phyloP scores from a whole-genome alignment of 2,329 filamentous ascomycete genomes.

The Colletotrichum camelliae region DNA sequence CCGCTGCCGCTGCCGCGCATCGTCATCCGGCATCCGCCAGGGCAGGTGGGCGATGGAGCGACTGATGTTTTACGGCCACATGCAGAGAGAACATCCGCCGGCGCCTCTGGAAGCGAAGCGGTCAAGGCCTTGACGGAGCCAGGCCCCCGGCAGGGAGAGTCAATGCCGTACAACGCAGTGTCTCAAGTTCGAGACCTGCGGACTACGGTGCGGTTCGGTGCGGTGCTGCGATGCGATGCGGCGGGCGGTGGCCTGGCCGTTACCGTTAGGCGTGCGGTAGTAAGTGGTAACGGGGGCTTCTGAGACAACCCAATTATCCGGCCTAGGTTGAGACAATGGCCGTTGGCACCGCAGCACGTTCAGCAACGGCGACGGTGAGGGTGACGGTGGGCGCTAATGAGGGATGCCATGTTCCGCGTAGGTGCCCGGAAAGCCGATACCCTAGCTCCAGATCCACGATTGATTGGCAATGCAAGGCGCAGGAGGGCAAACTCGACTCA shows the following conservation, averaged over 20 bases:
- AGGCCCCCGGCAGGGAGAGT: constrained; percentile 1
- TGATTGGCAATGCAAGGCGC: not conserved
- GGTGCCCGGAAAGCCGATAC: constrained; percentile 1
- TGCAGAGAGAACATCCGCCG: not conserved
- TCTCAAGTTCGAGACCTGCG: not conserved
- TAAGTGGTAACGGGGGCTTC: not conserved
- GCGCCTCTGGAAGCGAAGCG: not conserved
- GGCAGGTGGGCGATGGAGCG: not conserved
- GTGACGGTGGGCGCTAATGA: not conserved
- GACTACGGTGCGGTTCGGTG: not conserved
- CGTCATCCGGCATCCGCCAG: constrained; percentile 1
- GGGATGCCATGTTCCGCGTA: not conserved
- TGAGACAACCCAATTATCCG: constrained; percentile 15
- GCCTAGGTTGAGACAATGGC: constrained; percentile 11
- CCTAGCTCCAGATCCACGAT: constrained; percentile 8
- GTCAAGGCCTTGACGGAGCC: constrained; percentile 2
- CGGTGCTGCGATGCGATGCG: not conserved
- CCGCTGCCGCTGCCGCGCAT: not conserved
- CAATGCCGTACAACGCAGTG: constrained; percentile 12
- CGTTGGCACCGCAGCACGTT: not conserved
- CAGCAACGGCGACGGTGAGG: not conserved
- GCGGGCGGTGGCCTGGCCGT: not conserved
- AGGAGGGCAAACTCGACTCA: constrained; percentile 5
- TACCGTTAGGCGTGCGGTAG: not conserved
- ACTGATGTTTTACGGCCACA: not conserved